Evolutionary conservation across 1,139 yeast species (phyloP).

Genomic region (Blastobotrys indianensis): DNA sequence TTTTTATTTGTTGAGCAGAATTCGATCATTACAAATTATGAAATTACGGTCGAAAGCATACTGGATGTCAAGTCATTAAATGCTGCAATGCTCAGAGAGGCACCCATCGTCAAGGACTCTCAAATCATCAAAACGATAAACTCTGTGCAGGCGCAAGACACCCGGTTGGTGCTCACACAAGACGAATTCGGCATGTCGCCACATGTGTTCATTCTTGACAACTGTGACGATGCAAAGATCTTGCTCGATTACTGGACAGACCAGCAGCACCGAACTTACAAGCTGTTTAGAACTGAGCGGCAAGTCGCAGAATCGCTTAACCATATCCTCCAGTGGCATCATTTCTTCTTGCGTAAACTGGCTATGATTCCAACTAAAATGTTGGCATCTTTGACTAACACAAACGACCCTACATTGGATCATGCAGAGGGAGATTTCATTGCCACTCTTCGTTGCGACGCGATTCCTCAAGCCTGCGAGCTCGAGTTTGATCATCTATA

Average conservation of each 20-base stretch:
- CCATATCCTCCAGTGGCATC: conserved; percentile 93
- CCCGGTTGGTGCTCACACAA: conserved; percentile 62
- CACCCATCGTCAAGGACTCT: conserved; percentile 61
- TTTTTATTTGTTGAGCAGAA: conserved; percentile 71
- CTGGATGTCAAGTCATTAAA: conserved; percentile 47
- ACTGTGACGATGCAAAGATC: conserved; percentile 58
- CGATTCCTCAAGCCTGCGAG: not conserved
- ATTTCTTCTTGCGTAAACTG: conserved; percentile 62
- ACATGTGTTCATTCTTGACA: conserved; percentile 60
- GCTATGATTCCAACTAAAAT: conserved; percentile 61
- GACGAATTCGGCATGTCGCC: conserved; percentile 55
- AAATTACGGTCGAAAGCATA: conserved; percentile 51
- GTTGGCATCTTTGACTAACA: conserved; percentile 28
- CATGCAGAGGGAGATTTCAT: conserved; percentile 36
- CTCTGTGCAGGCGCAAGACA: conserved; percentile 47
- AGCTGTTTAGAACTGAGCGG: conserved; percentile 48
- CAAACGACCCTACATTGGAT: conserved; percentile 21
- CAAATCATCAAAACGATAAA: conserved; percentile 68
- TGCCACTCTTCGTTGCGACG: conserved; percentile 22
- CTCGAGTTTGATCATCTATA: not conserved
- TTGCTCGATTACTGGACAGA: conserved; percentile 74
- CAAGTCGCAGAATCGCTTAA: conserved; percentile 54
- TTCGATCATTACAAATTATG: conserved; percentile 61
- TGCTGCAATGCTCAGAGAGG: conserved; percentile 55
- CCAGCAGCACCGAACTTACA: conserved; percentile 58